phyloP scores from a whole-genome alignment of 2,329 filamentous ascomycete species.

The Aspergillus japonicus region DNA sequence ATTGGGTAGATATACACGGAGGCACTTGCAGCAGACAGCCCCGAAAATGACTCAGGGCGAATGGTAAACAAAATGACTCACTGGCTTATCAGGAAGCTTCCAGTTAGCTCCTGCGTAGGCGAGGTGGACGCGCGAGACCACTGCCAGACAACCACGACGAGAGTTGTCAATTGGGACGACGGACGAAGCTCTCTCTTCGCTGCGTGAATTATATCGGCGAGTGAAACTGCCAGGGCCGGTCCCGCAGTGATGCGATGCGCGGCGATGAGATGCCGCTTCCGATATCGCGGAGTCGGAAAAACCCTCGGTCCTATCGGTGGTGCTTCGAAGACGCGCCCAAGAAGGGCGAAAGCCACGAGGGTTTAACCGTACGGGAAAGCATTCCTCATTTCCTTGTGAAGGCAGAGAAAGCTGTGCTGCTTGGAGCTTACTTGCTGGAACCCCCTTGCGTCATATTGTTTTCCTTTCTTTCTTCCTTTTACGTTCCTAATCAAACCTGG shows the following conservation, averaged over 20 bases:
- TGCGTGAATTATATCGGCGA: constrained; percentile 1
- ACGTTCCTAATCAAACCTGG: constrained; percentile 4
- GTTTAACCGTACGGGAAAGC: constrained; percentile 1
- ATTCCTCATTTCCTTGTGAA: background rate
- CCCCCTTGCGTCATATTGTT: constrained; percentile 16
- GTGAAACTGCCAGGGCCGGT: background rate
- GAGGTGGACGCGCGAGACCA: constrained; percentile 8
- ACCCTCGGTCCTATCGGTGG: constrained; percentile 22
- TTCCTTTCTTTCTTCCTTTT: constrained; percentile 31
- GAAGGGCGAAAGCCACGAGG: constrained; percentile 10
- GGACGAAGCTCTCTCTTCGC: background rate
- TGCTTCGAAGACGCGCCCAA: constrained; percentile 21
- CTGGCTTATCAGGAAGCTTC: background rate
- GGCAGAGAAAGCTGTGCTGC: background rate
- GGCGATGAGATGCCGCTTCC: constrained; percentile 19
- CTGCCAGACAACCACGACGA: constrained; percentile 1
- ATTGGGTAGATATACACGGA: constrained; percentile 6
- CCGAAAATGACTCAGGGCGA: constrained; percentile 13
- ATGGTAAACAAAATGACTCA: background rate
- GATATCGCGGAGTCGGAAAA: constrained; percentile 36
- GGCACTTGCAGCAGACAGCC: constrained; percentile 1
- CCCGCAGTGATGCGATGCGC: constrained; percentile 8
- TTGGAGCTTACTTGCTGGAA: background rate
- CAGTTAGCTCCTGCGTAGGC: background rate
- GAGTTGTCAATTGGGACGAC: background rate